These are phyloP conservation scores for Cynanchum wilfordii DNA, from an alignment of 257 asterid species.

Conservation along the genomic window DNA sequence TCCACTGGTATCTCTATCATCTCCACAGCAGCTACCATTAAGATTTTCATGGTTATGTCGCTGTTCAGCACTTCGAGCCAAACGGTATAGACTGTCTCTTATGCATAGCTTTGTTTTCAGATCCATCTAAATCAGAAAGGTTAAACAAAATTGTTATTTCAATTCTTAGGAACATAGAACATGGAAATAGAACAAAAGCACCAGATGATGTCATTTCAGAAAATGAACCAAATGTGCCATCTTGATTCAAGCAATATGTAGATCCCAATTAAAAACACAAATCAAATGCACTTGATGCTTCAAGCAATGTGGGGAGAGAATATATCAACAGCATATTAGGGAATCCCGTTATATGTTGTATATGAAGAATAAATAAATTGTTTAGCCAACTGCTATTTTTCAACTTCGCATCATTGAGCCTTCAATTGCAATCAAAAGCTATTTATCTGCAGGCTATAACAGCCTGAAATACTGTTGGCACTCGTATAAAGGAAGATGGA, in stretches of 20 bases:
- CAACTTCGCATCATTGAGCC: background rate
- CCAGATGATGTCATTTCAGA: background rate
- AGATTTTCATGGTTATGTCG: slow-evolving; percentile 43
- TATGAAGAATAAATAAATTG: background rate
- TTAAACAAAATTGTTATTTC: slow-evolving; percentile 3
- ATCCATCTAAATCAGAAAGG: slow-evolving; percentile 64
- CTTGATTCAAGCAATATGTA: no score
- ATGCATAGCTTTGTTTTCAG: slow-evolving; percentile 72
- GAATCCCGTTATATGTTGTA: background rate
- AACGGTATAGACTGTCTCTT: slow-evolving; percentile 85
- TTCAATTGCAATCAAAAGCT: background rate
- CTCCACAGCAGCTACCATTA: slow-evolving; percentile 26
- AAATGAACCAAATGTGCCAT: background rate
- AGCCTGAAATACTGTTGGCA: background rate
- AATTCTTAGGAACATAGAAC: slow-evolving; percentile 1
- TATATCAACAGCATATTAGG: background rate
- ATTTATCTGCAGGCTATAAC: background rate
- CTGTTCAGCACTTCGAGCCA: slow-evolving; percentile 81
- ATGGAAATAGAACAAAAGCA: background rate
- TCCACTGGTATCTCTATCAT: slow-evolving; percentile 40
- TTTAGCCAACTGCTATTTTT: background rate
- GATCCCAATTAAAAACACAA: background rate
- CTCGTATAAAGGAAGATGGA: background rate
- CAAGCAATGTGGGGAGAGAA: background rate
- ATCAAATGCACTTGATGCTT: background rate